These are phyloP conservation scores for Wickerhamomyces alni DNA, from an alignment of 805 yeast species.

Conservation along the genomic window DNA sequence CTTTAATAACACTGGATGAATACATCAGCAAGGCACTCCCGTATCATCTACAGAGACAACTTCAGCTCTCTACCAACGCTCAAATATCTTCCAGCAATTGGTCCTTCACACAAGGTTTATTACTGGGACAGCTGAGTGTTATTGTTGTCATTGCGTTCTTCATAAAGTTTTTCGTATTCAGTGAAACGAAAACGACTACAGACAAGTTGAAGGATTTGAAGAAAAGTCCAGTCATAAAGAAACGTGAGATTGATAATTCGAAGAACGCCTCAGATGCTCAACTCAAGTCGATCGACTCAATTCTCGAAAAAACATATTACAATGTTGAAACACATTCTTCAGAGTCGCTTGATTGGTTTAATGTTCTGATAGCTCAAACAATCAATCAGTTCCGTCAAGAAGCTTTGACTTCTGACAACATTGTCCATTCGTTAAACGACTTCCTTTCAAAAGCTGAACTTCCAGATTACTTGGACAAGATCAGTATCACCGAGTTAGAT, in stretches of 20 bases:
- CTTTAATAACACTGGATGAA: constrained; percentile 31
- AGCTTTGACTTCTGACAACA: constrained; percentile 78
- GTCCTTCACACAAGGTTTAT: constrained; percentile 75
- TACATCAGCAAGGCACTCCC: constrained; percentile 31
- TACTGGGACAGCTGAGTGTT: constrained; percentile 70
- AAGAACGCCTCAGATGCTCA: constrained; percentile 16
- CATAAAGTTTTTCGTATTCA: constrained; percentile 70
- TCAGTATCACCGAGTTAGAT: constrained; percentile 79
- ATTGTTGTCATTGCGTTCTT: constrained; percentile 56
- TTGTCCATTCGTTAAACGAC: constrained; percentile 69
- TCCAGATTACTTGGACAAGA: constrained; percentile 77
- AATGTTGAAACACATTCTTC: constrained; percentile 83
- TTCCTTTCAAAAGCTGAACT: constrained; percentile 53
- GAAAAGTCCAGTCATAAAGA: constrained; percentile 19
- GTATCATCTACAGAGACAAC: constrained; percentile 27
- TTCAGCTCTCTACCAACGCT: constrained; percentile 18
- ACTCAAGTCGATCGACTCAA: constrained; percentile 32
- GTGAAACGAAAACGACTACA: constrained; percentile 41
- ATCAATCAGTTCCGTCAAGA: constrained; percentile 85
- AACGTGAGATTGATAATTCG: constrained; percentile 11
- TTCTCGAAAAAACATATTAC: constrained; percentile 87
- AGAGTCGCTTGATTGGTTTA: constrained; percentile 96
- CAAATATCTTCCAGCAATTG: constrained; percentile 28
- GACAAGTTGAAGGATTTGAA: constrained; percentile 21
- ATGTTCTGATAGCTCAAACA: constrained; percentile 87